These are phyloP conservation scores for Paecilomyces dactylethromorphus DNA, from an alignment of 2,329 filamentous ascomycete genomes.

Conservation along the genomic window DNA sequence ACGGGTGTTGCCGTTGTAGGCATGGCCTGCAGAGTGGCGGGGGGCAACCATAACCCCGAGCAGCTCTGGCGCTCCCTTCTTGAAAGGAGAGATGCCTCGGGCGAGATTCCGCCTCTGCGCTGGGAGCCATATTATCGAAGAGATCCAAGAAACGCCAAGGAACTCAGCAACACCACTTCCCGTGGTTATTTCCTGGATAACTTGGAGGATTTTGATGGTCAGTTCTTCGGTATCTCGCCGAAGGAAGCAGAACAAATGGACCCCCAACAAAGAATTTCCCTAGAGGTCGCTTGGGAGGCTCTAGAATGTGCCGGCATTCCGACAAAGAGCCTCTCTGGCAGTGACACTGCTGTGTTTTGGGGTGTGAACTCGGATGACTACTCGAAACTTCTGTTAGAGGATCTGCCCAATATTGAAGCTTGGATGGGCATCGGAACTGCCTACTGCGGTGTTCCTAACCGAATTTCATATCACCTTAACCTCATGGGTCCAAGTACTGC, in stretches of 20 bases:
- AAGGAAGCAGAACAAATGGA: conserved; percentile 22
- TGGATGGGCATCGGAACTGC: conserved; percentile 34
- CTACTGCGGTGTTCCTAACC: too few relatives aligned
- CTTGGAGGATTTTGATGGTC: conserved; percentile 20
- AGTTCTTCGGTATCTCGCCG: conserved; percentile 22
- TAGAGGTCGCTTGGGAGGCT: too few relatives aligned
- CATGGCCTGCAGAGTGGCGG: too few relatives aligned
- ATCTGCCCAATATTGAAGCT: conserved; percentile 29
- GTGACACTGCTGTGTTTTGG: conserved; percentile 5
- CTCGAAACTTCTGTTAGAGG: conserved; percentile 28
- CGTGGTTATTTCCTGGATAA: conserved; percentile 24
- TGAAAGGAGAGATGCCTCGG: conserved; percentile 16
- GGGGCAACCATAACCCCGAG: too few relatives aligned
- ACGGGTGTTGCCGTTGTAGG: too few relatives aligned
- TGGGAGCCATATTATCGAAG: conserved; percentile 25
- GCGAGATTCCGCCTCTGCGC: conserved; percentile 21
- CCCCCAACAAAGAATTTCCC: conserved; percentile 21
- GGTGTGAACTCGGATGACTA: conserved; percentile 32
- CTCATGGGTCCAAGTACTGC: too few relatives aligned
- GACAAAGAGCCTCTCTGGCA: too few relatives aligned
- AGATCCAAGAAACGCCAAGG: conserved; percentile 19
- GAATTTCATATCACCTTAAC: too few relatives aligned
- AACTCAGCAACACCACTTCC: conserved; percentile 3
- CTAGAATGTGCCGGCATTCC: too few relatives aligned
- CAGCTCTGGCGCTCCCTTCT: too few relatives aligned